Evolutionary conservation across 345 rosid genomes (phyloP), one percentile per base, ranked within the genome.

Genomic region (Limnanthes douglasii): DNA sequence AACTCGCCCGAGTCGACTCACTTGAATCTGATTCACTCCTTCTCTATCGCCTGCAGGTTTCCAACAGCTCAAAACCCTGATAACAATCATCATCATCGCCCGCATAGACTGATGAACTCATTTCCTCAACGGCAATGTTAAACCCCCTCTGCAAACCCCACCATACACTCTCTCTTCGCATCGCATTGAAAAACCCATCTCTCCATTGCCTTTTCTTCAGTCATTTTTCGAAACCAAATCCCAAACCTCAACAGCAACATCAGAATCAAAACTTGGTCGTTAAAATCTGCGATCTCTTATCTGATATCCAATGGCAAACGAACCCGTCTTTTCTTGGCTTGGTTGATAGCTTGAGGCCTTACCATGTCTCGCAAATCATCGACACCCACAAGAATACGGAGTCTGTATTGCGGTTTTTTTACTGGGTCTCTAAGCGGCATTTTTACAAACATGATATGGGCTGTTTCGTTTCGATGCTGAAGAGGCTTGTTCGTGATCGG

Each of bases 361-460:
- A 49, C 36, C 66, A 65, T 20, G 80, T 68, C 11, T 48, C 73
- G 38, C 24, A 50, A 35, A 65, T 75, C 43, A 51, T 75, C 48
- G 39, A 41, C 10, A 34, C 59, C 53, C 71, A 65, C 43, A 29
- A 34, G 16, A 46, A 15, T 40, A 45, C 72, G 0, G 50, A 60
- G 20, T 29, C 45, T 1, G 67, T 59, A 9, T 28, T 68, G 40
- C 39, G 35, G 31, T 68, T 71, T 33, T 65, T 75, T 23, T 62
- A 31, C 34, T 75, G 86, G 74, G 48, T 71, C 25, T 68, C 73
- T 18, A 56, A 41, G 62, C 35, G 65, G 45, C 51, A 36, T 52
- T 62, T 46, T 55, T 57, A 68, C 76, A 65, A 66, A 43, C 77
- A 63, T 0, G 77, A 72, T 34, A 25, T 59, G 59, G 30, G 44